These are phyloP conservation scores for Keithomyces neogunnii DNA, from an alignment of 2,329 filamentous ascomycete genomes.

Conservation along the genomic window DNA sequence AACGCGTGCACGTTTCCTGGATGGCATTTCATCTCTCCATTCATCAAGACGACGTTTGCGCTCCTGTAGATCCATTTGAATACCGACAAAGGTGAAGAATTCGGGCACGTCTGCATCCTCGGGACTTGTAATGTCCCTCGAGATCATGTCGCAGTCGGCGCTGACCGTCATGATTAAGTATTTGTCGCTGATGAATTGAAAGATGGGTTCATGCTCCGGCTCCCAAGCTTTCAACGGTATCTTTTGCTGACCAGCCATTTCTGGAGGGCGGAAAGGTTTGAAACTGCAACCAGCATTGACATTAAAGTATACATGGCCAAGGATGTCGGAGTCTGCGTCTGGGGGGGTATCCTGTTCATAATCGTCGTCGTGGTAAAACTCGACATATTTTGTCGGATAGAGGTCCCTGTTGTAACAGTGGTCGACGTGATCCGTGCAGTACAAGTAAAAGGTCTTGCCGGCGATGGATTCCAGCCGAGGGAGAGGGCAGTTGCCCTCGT, in stretches of 20 bases:
- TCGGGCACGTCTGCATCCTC: neutral
- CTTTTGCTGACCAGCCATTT: neutral
- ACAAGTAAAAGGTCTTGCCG: neutral
- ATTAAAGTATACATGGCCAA: neutral
- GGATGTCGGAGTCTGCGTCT: neutral
- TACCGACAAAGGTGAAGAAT: neutral
- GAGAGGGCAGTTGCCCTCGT: neutral
- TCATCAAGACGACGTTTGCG: too few species aligned
- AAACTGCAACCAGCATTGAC: neutral
- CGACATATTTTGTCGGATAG: neutral
- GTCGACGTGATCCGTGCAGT: neutral
- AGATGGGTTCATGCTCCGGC: neutral
- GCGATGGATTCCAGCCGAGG: neutral
- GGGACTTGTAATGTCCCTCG: neutral
- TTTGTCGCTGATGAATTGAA: slow-evolving; percentile 1
- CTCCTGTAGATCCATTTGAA: neutral
- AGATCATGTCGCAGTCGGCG: neutral
- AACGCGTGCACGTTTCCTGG: too few species aligned
- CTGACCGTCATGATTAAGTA: neutral
- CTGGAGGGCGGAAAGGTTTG: neutral
- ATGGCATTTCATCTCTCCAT: too few species aligned
- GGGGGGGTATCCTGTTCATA: neutral
- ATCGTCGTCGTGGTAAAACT: neutral
- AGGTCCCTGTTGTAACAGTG: neutral
- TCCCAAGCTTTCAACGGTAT: neutral